phyloP scores from a whole-genome alignment of 257 asterid species.

The Verbena officinalis region DNA sequence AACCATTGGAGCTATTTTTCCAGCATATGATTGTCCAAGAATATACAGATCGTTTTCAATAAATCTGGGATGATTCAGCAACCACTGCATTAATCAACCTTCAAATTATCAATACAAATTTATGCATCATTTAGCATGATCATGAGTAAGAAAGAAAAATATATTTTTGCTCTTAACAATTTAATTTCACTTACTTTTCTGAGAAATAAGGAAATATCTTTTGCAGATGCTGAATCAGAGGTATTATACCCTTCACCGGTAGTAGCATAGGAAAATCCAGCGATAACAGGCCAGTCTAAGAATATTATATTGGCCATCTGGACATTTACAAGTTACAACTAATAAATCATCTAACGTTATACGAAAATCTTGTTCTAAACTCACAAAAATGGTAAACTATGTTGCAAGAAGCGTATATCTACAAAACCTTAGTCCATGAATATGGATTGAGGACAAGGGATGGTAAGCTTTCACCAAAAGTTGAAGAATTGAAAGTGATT shows the following conservation, averaged over 20 bases:
- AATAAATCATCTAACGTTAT: background rate
- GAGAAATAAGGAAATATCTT: conserved; percentile 31
- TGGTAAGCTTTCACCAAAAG: conserved; percentile 44
- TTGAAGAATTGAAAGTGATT: conserved; percentile 33
- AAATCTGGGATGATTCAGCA: conserved; percentile 40
- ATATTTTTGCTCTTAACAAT: background rate
- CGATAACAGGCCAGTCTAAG: conserved; percentile 38
- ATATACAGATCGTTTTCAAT: conserved; percentile 31
- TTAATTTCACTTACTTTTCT: conserved; percentile 20
- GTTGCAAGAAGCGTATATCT: background rate
- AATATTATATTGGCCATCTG: conserved; percentile 39
- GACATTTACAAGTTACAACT: background rate
- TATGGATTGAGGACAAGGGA: conserved; percentile 36
- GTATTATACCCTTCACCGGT: conserved; percentile 24
- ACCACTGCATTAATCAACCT: conserved; percentile 43
- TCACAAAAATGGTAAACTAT: background rate
- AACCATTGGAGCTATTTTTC: conserved; percentile 38
- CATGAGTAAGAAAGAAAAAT: background rate
- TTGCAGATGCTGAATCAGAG: conserved; percentile 32
- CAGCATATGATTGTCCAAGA: conserved; percentile 48
- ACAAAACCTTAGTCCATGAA: conserved; percentile 59
- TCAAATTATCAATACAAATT: background rate
- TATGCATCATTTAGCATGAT: background rate
- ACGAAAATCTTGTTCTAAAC: background rate
- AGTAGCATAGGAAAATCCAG: conserved; percentile 41